Evolutionary conservation across 805 yeast genomes (phyloP), one percentile per base, ranked within the genome.

Genomic region (Schwanniomyces pseudopolymorphus): DNA sequence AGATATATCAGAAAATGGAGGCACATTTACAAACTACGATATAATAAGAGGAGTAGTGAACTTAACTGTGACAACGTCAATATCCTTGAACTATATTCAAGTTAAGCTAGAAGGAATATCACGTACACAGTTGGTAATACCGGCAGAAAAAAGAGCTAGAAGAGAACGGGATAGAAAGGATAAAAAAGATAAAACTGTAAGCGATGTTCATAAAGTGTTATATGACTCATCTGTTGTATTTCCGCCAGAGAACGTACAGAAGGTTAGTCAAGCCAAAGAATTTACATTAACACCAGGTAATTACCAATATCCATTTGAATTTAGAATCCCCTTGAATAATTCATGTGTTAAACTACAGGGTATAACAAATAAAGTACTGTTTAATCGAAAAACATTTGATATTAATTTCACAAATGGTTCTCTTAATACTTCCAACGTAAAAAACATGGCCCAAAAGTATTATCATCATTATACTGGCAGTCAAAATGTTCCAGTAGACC

Each of bases 41-140:
- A 57, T 60, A 6, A 59, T 79, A 9, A 46, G 58, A 28, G 84
- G 83, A 0, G 51, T 46, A 3, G 74, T 79, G 1, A 52, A 55
- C 11, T 60, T 79, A 43, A 61, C 60, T 13, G 75, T 70, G 5
- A 60, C 70, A 8, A 59, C 69, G 2, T 69, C 79, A 9, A 63
- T 76, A n/a, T 56, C 76, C 1, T 60, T 80, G 31, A 70, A 70
- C 33, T 67, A 67, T 50, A 74, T 80, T 33, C 78, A 74, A 49
- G 82, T 79, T 38, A 79, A 80, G 52, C 61, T 80, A 13, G 78
- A 78, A 52, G 85, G 84, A 1, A 58, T 75, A 0, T 60, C 81
- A 9, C 59, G 57, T 33, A 63, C 81, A 0, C 61, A 59, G 41
- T 48, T 79, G 16, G 52, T 49, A 9, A 54, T 74, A 1, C 70